Evolutionary conservation across 176 grass and related monocot genomes (phyloP).

Genomic region (Aegilops bicornis): DNA sequence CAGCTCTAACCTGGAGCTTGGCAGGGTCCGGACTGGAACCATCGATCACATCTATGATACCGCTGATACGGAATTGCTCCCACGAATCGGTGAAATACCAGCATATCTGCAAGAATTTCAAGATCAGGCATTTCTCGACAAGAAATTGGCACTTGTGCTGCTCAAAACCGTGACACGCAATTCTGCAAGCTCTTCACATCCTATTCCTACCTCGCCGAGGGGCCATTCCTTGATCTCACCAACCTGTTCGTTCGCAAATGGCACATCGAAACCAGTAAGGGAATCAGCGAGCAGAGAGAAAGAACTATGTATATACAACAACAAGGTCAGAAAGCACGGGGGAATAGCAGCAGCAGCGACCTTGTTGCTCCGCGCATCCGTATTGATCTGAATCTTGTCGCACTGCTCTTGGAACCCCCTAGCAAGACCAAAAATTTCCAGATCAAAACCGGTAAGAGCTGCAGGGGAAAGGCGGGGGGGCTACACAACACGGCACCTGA

Average conservation of each 20-base stretch:
- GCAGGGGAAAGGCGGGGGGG: neutral
- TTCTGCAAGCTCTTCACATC: neutral
- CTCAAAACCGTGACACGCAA: neutral
- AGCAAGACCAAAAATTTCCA: neutral
- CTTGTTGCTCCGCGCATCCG: slow-evolving; percentile 71
- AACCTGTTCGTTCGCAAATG: slow-evolving; percentile 40
- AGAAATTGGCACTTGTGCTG: neutral
- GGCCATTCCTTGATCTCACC: slow-evolving; percentile 66
- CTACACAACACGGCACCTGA: slow-evolving; percentile 38
- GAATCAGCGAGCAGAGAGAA: neutral
- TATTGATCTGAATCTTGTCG: slow-evolving; percentile 91
- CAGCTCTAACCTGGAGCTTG: slow-evolving; percentile 78
- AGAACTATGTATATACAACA: neutral
- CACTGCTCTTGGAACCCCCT: slow-evolving; percentile 80
- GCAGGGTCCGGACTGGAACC: slow-evolving; percentile 39
- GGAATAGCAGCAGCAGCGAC: slow-evolving; percentile 11
- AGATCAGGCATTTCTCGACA: neutral
- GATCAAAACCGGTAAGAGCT: neutral
- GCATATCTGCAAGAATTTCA: slow-evolving; percentile 61
- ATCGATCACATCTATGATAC: slow-evolving; percentile 73
- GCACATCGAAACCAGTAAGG: neutral
- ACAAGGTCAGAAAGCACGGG: neutral
- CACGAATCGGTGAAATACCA: slow-evolving; percentile 95
- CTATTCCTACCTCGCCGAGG: slow-evolving; percentile 75
- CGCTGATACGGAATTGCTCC: slow-evolving; percentile 92